A percentile compares a stretch with the other conserved stretches of the same genome.
These are phyloP conservation scores for Plasmodium relictum DNA, from an alignment of 169 alveolate genomes.

Conservation along the genomic window DNA sequence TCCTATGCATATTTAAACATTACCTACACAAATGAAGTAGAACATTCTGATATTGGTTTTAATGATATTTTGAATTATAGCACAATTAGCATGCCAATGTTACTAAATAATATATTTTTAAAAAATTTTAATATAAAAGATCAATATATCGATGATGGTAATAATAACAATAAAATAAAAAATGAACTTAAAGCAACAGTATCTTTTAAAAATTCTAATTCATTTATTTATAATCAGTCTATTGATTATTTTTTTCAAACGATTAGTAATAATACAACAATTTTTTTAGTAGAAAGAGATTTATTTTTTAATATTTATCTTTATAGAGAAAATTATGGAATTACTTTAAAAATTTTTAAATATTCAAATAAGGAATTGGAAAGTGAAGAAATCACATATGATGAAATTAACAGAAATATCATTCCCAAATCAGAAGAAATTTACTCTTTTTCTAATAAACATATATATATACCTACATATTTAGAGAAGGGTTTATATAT, in stretches of 20 bases:
- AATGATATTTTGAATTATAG: neutral
- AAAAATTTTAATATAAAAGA: neutral
- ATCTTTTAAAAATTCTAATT: constrained; percentile 2
- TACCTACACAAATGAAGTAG: constrained; percentile 22
- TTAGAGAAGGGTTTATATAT: constrained; percentile 51
- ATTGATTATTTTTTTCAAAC: constrained; percentile 6
- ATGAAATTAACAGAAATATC: constrained; percentile 20
- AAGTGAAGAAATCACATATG: constrained; percentile 3
- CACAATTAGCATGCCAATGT: constrained; percentile 20
- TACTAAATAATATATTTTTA: constrained; percentile 22
- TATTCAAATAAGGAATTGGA: neutral
- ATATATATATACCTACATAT: constrained; percentile 27
- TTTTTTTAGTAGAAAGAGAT: constrained; percentile 8
- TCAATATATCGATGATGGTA: neutral
- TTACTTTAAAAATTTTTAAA: constrained; percentile 22
- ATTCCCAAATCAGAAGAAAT: constrained; percentile 6
- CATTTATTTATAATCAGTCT: constrained; percentile 12
- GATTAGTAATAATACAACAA: constrained; percentile 8
- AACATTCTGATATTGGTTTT: neutral
- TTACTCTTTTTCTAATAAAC: neutral
- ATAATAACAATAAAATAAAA: neutral
- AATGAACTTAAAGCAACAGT: neutral
- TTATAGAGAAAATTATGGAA: neutral
- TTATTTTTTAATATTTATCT: constrained; percentile 12
- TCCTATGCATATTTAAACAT: constrained; percentile 44